Percentiles rank a stretch among this genome's conserved stretches.
Evolutionary conservation across 106 monocot genomes (phyloP).

Genomic region (Ottelia alismoides): DNA sequence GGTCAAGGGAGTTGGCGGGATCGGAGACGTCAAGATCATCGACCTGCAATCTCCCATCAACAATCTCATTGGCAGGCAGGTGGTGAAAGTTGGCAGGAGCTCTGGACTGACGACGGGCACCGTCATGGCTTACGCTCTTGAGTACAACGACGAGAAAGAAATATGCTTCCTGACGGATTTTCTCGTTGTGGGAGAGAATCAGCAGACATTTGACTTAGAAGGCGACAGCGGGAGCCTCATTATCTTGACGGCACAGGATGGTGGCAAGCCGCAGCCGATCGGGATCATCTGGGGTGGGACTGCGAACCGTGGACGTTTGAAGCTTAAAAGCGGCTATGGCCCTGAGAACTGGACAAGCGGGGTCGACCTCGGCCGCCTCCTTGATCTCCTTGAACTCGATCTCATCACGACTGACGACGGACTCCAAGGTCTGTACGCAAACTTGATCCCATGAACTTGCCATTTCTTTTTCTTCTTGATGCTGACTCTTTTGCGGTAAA

Average conservation of each 20-base stretch:
- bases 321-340: slow-evolving; percentile 59
- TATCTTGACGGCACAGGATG: slow-evolving; percentile 47
- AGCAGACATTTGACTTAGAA: slow-evolving; percentile 90
- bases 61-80: slow-evolving; percentile 67
- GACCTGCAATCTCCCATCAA: slow-evolving; percentile 81
- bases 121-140: slow-evolving; percentile 77
- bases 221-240: slow-evolving; percentile 97
- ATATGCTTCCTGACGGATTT: slow-evolving; percentile 94
- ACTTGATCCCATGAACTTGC: not conserved
- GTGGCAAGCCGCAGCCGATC: slow-evolving; percentile 59
- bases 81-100: slow-evolving; percentile 89
- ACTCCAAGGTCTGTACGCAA: slow-evolving; percentile 47
- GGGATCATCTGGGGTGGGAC: slow-evolving; percentile 97
- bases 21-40: slow-evolving; percentile 65
- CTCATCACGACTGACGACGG: slow-evolving; percentile 65
- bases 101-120: slow-evolving; percentile 80
- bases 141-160: slow-evolving; percentile 92
- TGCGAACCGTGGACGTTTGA: slow-evolving; percentile 77
- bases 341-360: slow-evolving; percentile 98
- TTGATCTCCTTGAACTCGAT: slow-evolving; percentile 88
- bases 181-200: slow-evolving; percentile 86
- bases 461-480: too few species aligned
- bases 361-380: slow-evolving; percentile 89
- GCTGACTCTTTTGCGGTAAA: too few species aligned
- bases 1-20: slow-evolving; percentile 80